Evolutionary conservation across 352 stramenopile genomes (phyloP).

Genomic region (Pythium guiyangense): DNA sequence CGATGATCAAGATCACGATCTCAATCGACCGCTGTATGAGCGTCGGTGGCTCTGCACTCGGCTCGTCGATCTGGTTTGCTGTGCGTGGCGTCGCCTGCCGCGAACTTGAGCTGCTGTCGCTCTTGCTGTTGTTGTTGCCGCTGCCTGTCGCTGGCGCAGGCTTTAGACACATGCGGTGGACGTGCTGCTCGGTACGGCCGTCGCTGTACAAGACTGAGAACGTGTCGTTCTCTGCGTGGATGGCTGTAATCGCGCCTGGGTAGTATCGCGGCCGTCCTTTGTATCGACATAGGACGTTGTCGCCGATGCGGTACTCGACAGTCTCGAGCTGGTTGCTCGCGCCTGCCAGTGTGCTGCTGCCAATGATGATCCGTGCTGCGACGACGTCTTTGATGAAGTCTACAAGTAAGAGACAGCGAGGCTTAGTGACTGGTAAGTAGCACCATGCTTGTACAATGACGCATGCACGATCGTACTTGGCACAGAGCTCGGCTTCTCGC

Average conservation of each 20-base stretch:
- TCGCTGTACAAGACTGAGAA: conserved; percentile 73
- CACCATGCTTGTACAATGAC: not conserved
- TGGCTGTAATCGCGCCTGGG: conserved; percentile 38
- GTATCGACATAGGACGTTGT: conserved; percentile 59
- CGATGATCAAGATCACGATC: conserved; percentile 81
- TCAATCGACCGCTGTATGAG: conserved; percentile 20
- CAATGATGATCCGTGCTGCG: conserved; percentile 42
- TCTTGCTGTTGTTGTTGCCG: conserved; percentile 1
- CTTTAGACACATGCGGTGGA: conserved; percentile 69
- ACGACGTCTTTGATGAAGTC: conserved; percentile 66
- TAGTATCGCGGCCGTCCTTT: conserved; percentile 65
- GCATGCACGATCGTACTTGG: conserved; percentile 24
- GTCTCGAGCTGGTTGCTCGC: conserved; percentile 36
- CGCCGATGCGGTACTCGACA: conserved; percentile 28
- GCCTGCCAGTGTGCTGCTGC: conserved; percentile 17
- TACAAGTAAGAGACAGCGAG: conserved; percentile 5
- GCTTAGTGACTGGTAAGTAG: not conserved
- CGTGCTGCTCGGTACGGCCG: conserved; percentile 56
- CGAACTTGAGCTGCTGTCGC: not conserved
- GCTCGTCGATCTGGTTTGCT: too few relatives aligned
- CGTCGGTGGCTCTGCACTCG: too few relatives aligned
- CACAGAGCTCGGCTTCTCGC: conserved; percentile 62
- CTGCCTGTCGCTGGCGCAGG: conserved; percentile 7
- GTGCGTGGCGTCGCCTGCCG: too few relatives aligned
- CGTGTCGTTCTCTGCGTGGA: conserved; percentile 28